Evolutionary conservation across 345 rosid genomes (phyloP).

Genomic region (Salix udensis): DNA sequence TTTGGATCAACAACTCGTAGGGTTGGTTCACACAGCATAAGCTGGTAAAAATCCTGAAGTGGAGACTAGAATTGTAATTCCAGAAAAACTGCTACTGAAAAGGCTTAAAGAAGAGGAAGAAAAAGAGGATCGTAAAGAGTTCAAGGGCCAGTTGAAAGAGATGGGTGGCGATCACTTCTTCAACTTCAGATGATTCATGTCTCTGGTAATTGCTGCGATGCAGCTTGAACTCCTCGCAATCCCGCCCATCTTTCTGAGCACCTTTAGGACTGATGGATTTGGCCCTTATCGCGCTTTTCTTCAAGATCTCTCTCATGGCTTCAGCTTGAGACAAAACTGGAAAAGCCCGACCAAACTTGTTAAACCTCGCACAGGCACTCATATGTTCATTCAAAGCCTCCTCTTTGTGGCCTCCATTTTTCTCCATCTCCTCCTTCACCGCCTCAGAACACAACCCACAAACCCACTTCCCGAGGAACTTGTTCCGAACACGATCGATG

Average conservation of each 20-base stretch:
- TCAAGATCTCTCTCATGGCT: constrained; percentile 79
- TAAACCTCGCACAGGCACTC: constrained; percentile 71
- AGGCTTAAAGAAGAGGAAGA: not conserved
- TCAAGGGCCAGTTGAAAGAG: not conserved
- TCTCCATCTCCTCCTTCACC: constrained; percentile 80
- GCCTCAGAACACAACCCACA: constrained; percentile 90
- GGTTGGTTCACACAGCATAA: not conserved
- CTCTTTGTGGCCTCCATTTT: constrained; percentile 45
- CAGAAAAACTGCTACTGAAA: not conserved
- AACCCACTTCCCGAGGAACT: constrained; percentile 74
- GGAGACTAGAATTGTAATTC: not conserved
- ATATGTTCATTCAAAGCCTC: constrained; percentile 71
- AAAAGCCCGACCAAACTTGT: constrained; percentile 72
- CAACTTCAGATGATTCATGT: constrained; percentile 26
- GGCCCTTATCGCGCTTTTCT: constrained; percentile 45
- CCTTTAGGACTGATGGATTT: constrained; percentile 51
- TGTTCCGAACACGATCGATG: constrained; percentile 58
- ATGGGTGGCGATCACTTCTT: not conserved
- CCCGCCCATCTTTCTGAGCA: constrained; percentile 35
- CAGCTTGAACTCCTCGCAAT: constrained; percentile 81
- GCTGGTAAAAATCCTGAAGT: not conserved
- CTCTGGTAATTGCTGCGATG: constrained; percentile 72
- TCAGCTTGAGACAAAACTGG: constrained; percentile 80
- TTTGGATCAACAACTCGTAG: not conserved
- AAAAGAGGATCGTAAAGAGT: not conserved